Base-by-base conservation (phyloP, 345 rosid genomes). In the Aquilaria yunnanensis region DNA sequence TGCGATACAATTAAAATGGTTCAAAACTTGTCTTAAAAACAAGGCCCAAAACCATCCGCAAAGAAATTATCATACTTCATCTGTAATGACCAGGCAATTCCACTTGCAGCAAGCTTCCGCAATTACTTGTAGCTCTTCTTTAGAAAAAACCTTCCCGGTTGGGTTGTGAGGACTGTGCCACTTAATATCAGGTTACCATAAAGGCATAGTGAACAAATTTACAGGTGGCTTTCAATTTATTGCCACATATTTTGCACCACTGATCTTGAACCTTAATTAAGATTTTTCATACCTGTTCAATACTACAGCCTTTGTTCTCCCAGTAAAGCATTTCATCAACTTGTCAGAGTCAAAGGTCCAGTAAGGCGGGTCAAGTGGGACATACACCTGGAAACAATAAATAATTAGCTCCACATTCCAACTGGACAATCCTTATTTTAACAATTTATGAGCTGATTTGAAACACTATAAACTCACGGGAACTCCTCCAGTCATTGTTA, bases 151-250 rank as follows among this genome's bases (percentile, higher is more conserved):
- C 70, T 82, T 85, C 64, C 91, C 91, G n/a, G 85, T 82, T 45
- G 91, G 88, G 70, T 85, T 85, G 59, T 82, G 87, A 70, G 91
- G 85, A 64, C 84, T 82, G 82, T 61, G 43, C 65, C 64, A 73
- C 71, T 54, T 64, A 65, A 49, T 55, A 72, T 74, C 70, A 72
- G 67, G 54, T 56, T 50, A 37, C 33, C 47, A 12, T 0, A 59
- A 67, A 60, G 43, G 55, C 52, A 45, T 43, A 6, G 45, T 51
- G 32, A 30, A 55, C 59, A 55, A 10, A 33, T 30, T 3, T 55
- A 30, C 41, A 55, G 41, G 37, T 30, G 12, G 1, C 13, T 8
- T 55, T 4, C 14, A 55, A 30, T 32, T 55, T 55, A 9, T 11
- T 31, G 3, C 14, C 13, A 32, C 59, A 55, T 16, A 55, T 6